Evolutionary conservation across 257 asterid genomes (phyloP).

Genomic region (Agastache rugosa): DNA sequence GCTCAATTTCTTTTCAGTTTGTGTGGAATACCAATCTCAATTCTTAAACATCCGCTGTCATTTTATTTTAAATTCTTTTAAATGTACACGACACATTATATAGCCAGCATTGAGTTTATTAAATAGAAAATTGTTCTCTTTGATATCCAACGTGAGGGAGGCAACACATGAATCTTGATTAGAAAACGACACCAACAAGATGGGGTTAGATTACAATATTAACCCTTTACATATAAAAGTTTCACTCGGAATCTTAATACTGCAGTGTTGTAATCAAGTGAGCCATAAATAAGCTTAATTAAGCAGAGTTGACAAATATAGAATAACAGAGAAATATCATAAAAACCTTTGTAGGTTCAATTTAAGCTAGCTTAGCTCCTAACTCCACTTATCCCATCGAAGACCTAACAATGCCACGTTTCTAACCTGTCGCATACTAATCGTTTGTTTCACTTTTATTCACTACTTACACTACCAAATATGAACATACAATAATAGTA

Average conservation of each 20-base stretch:
- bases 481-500: background rate
- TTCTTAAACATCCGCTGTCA: too few species aligned
- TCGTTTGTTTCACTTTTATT: background rate
- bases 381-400: background rate
- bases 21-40: too few species aligned
- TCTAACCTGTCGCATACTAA: background rate
- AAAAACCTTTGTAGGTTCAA: background rate
- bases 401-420: background rate
- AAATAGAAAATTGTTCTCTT: too few species aligned
- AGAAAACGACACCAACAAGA: background rate
- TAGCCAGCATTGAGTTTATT: too few species aligned
- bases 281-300: background rate
- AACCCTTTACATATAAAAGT: too few species aligned
- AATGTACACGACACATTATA: conserved; percentile 37
- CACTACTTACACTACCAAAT: background rate
- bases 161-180: too few species aligned
- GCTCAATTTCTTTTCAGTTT: too few species aligned
- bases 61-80: too few species aligned
- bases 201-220: too few species aligned
- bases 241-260: too few species aligned
- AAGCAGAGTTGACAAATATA: background rate
- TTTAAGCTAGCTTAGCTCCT: conserved; percentile 6
- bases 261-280: background rate
- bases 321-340: background rate
- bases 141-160: too few species aligned